Conservation (phyloP, 2,329 filamentous ascomycete species). For the Waltergamsia citrina region DNA sequence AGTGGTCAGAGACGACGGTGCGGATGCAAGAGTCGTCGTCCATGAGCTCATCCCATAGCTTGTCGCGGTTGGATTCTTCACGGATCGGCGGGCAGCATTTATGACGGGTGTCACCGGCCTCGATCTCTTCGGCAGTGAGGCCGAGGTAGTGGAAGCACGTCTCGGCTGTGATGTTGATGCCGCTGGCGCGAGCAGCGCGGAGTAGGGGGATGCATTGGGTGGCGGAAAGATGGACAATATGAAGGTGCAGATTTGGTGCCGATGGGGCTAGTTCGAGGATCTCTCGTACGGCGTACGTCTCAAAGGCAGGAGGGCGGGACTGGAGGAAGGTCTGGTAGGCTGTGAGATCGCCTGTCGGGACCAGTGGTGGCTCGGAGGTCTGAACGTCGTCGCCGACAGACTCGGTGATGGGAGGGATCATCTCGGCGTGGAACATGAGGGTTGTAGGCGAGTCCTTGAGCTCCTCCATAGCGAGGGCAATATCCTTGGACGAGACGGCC, state of each 20-base stretch:
- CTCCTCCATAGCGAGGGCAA: constrained; percentile 69
- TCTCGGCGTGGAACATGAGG: constrained; percentile 98
- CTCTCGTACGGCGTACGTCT: constrained; percentile 82
- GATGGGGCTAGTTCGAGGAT: constrained; percentile 74
- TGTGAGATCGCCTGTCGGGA: constrained; percentile 62
- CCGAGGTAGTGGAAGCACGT: constrained; percentile 94
- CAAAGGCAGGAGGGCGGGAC: constrained; percentile 80
- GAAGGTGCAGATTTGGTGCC: constrained; percentile 74
- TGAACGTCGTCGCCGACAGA: constrained; percentile 74
- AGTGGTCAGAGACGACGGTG: constrained; percentile 92
- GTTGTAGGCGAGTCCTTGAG: constrained; percentile 77
- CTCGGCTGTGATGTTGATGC: constrained; percentile 83
- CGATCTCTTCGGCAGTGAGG: constrained; percentile 71
- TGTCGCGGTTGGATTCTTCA: constrained; percentile 69
- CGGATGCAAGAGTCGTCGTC: constrained; percentile 73
- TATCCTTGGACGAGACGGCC: constrained; percentile 71
- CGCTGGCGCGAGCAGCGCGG: constrained; percentile 58
- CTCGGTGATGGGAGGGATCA: constrained; percentile 79
- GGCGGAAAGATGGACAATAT: constrained; percentile 92
- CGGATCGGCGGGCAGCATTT: constrained; percentile 95
- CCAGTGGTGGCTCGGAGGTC: constrained; percentile 56
- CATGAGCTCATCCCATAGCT: constrained; percentile 75
- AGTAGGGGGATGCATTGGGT: constrained; percentile 78
- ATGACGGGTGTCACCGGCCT: constrained; percentile 79
- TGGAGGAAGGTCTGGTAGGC: constrained; percentile 86